Conservation (phyloP, 257 asterid genomes). For the Jacaranda mimosifolia region DNA sequence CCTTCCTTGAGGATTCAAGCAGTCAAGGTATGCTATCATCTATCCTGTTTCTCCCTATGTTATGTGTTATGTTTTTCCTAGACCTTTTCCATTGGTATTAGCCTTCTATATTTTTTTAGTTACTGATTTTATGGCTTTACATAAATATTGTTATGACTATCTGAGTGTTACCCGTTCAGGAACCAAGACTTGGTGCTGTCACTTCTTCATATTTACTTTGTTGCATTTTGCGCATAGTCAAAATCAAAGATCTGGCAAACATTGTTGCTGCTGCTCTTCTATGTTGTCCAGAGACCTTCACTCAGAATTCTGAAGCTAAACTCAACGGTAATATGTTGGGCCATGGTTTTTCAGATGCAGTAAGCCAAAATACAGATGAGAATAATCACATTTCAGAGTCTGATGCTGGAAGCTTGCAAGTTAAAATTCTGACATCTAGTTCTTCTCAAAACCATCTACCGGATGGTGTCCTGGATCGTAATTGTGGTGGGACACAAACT, state of each 20-base stretch:
- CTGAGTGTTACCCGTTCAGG: constrained; percentile 63
- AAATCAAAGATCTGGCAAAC: constrained; percentile 96
- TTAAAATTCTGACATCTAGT: constrained; percentile 49
- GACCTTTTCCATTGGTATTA: constrained; percentile 22
- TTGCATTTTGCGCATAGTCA: constrained; percentile 95
- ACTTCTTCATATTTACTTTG: constrained; percentile 90
- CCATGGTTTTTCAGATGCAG: constrained; percentile 53
- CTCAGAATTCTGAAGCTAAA: constrained; percentile 61
- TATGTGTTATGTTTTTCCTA: constrained; percentile 7
- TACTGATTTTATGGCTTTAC: constrained; percentile 23
- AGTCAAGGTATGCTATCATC: constrained; percentile 50
- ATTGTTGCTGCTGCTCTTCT: constrained; percentile 89
- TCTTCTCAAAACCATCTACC: constrained; percentile 54
- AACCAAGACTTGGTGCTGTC: constrained; percentile 72
- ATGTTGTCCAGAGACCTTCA: constrained; percentile 61
- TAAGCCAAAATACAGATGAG: constrained; percentile 42
- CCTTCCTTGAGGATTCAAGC: constrained; percentile 80
- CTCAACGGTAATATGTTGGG: constrained; percentile 61
- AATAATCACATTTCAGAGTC: constrained; percentile 38
- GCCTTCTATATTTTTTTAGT: constrained; percentile 27
- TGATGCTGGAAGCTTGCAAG: constrained; percentile 50
- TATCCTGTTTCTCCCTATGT: constrained; percentile 29
- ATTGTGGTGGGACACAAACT: constrained; percentile 47
- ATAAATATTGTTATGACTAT: constrained; percentile 36
- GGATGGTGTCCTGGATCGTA: constrained; percentile 42